These are phyloP conservation scores for Saturnispora bothae DNA, from an alignment of 805 yeast genomes.

Conservation along the genomic window DNA sequence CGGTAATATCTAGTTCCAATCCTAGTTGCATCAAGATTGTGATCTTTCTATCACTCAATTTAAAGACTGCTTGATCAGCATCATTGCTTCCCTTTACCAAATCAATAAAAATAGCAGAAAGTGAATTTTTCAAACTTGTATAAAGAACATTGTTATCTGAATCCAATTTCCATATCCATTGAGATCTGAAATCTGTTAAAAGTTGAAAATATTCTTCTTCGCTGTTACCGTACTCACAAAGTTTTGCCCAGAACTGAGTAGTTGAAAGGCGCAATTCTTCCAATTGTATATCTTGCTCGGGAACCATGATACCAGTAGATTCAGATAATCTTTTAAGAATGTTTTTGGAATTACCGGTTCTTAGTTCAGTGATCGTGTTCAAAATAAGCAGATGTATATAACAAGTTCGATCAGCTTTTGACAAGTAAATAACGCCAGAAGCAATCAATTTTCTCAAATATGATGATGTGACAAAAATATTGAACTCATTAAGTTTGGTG, in stretches of 20 bases:
- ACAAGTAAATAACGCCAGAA: conserved; percentile 66
- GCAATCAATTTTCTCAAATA: conserved; percentile 77
- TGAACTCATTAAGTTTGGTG: conserved; percentile 36
- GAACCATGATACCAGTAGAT: conserved; percentile 16
- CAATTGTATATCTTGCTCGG: not conserved
- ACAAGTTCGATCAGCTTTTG: conserved; percentile 40
- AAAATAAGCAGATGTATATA: conserved; percentile 45
- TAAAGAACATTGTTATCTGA: too few relatives aligned
- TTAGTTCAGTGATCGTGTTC: conserved; percentile 46
- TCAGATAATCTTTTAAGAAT: conserved; percentile 22
- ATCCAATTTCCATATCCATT: conserved; percentile 6
- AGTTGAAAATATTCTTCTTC: not conserved
- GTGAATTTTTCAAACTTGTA: not conserved
- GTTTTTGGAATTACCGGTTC: conserved; percentile 29
- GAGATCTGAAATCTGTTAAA: conserved; percentile 1
- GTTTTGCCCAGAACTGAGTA: conserved; percentile 3
- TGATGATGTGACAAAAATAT: conserved; percentile 46
- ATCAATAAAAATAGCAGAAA: not conserved
- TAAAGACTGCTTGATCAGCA: not conserved
- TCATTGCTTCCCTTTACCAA: not conserved
- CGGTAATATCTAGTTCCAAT: conserved; percentile 4
- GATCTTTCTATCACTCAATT: not conserved
- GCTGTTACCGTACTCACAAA: not conserved
- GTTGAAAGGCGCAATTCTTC: not conserved
- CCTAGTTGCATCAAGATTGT: conserved; percentile 1